Evolutionary conservation across 1,284 basidiomycete species (phyloP).

Genomic region (Ceratorhiza oryzae-sativae): DNA sequence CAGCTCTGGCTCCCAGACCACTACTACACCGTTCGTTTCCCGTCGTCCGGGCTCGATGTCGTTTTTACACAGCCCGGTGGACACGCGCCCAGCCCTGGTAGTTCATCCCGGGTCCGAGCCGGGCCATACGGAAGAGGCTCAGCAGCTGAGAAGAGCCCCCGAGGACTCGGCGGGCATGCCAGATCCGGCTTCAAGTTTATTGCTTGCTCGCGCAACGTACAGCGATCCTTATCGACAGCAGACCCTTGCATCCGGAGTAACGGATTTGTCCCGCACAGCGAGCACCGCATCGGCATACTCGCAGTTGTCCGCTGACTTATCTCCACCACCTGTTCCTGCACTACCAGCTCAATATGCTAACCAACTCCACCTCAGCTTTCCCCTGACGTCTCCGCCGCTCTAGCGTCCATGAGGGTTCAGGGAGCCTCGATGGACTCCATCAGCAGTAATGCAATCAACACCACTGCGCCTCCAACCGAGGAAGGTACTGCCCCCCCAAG

Average conservation of each 20-base stretch:
- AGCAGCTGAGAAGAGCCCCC: conserved; percentile 1
- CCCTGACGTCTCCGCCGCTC: neutral
- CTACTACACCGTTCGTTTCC: neutral
- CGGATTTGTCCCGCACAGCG: conserved; percentile 6
- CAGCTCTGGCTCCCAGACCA: neutral
- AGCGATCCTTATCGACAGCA: conserved; percentile 26
- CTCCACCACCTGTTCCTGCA: conserved; percentile 11
- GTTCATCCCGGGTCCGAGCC: conserved; percentile 16
- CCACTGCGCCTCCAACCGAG: conserved; percentile 6
- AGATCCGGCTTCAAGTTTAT: neutral
- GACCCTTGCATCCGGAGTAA: neutral
- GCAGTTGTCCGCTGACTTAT: neutral
- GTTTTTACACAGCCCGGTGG: conserved; percentile 27
- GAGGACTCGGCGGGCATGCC: neutral
- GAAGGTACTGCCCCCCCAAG: conserved; percentile 1
- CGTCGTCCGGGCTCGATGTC: conserved; percentile 24
- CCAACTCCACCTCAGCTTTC: neutral
- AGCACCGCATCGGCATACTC: conserved; percentile 35
- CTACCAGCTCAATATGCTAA: neutral
- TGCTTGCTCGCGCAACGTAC: conserved; percentile 3
- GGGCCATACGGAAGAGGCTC: conserved; percentile 7
- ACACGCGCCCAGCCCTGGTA: conserved; percentile 27
- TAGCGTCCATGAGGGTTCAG: neutral
- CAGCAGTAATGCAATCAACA: neutral
- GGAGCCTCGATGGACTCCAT: neutral